These are phyloP conservation scores for Penicillium simplicissimum DNA, from an alignment of 495 filamentous ascomycete species.

Conservation along the genomic window DNA sequence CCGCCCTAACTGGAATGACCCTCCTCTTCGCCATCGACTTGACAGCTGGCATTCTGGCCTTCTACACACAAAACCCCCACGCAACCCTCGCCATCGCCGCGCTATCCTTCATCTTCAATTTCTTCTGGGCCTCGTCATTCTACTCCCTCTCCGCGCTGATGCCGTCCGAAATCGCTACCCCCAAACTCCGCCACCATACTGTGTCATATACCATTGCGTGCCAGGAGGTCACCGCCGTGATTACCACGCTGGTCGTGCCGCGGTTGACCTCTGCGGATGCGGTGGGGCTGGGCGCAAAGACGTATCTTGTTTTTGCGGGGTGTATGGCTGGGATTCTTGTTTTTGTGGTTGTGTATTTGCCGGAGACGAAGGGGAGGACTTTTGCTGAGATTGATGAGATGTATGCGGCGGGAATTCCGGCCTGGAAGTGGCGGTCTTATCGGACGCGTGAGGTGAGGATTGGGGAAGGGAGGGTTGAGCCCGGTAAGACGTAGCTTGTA, in stretches of 20 bases:
- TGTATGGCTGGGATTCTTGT: conserved; percentile 35
- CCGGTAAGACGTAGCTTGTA: background rate
- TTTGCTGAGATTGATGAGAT: conserved; percentile 57
- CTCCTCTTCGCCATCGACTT: conserved; percentile 32
- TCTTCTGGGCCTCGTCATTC: conserved; percentile 43
- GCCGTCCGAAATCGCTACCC: conserved; percentile 43
- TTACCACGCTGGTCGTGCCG: conserved; percentile 39
- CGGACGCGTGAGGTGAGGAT: conserved; percentile 23
- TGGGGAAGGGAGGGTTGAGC: conserved; percentile 4
- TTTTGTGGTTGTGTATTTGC: conserved; percentile 52
- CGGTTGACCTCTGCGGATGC: conserved; percentile 41
- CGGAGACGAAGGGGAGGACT: conserved; percentile 53
- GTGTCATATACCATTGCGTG: conserved; percentile 46
- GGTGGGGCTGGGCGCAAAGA: conserved; percentile 40
- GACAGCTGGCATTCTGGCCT: conserved; percentile 34
- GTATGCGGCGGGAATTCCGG: conserved; percentile 50
- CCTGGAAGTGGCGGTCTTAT: conserved; percentile 41
- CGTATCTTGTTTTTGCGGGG: conserved; percentile 40
- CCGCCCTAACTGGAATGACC: conserved; percentile 36
- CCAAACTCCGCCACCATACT: conserved; percentile 42
- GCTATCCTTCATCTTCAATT: conserved; percentile 40
- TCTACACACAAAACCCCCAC: conserved; percentile 20
- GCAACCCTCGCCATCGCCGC: conserved; percentile 28
- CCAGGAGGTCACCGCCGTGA: conserved; percentile 38
- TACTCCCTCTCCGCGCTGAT: conserved; percentile 36